Evolutionary conservation across 2,329 filamentous ascomycete species (phyloP).

Genomic region (Fusarium sp.): DNA sequence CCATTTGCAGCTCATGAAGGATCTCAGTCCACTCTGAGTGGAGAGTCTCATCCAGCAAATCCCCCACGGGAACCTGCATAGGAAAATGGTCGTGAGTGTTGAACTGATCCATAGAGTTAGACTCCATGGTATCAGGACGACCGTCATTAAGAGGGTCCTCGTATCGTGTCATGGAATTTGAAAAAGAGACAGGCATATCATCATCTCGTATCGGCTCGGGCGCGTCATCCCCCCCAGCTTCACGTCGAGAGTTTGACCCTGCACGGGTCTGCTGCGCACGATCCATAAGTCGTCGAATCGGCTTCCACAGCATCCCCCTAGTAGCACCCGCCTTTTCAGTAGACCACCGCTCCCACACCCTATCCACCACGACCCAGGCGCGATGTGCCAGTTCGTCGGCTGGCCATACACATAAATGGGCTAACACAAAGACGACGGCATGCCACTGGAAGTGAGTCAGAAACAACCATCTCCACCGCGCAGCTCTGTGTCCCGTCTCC

Average conservation of each 20-base stretch:
- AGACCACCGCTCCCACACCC: not conserved
- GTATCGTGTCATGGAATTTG: not conserved
- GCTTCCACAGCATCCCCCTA: not conserved
- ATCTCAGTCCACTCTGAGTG: not conserved
- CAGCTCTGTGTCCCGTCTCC: constrained; percentile 67
- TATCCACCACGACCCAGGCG: not conserved
- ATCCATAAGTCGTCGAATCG: not conserved
- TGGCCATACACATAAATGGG: constrained; percentile 62
- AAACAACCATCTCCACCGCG: constrained; percentile 75
- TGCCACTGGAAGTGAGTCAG: constrained; percentile 75
- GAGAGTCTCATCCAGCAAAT: not conserved
- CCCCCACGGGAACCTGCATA: too few species aligned
- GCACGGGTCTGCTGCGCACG: not conserved
- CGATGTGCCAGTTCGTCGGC: not conserved
- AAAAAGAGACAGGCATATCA: not conserved
- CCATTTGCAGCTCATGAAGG: not conserved
- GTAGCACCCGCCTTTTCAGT: not conserved
- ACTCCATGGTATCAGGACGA: not conserved
- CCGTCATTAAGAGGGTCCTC: not conserved
- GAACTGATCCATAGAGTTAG: not conserved
- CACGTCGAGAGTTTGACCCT: not conserved
- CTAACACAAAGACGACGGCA: constrained; percentile 70
- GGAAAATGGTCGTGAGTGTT: not conserved
- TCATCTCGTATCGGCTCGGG: not conserved
- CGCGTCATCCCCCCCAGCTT: not conserved